phyloP scores from a whole-genome alignment of 108 stramenopile species.

The Skeletonema costatum region DNA sequence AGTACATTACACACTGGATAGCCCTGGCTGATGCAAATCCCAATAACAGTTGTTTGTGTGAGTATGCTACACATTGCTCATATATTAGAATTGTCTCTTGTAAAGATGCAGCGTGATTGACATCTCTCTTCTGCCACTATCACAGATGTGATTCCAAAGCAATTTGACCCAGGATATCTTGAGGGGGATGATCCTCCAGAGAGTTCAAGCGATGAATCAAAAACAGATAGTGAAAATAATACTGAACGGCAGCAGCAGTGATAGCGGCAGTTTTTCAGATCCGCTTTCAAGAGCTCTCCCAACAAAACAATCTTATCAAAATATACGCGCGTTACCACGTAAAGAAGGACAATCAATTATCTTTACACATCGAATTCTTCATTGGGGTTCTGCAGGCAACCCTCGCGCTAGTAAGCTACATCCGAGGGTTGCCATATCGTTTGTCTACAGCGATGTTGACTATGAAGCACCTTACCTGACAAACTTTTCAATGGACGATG shows the following conservation, averaged over 20 bases:
- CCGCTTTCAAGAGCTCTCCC: constrained; percentile 63
- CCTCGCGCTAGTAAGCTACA: constrained; percentile 8
- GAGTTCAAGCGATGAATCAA: not conserved
- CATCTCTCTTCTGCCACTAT: not conserved
- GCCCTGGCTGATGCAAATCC: constrained; percentile 69
- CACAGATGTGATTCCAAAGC: constrained; percentile 63
- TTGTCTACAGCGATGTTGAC: constrained; percentile 66
- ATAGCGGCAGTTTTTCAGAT: constrained; percentile 21
- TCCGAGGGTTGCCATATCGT: constrained; percentile 75
- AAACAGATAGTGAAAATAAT: not conserved
- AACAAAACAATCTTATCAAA: constrained; percentile 71
- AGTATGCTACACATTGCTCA: not conserved
- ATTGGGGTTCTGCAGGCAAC: constrained; percentile 75
- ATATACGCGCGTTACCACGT: constrained; percentile 70
- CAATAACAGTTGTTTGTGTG: constrained; percentile 65
- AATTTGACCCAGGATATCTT: constrained; percentile 71
- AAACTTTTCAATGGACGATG: constrained; percentile 9
- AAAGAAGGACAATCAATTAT: constrained; percentile 60
- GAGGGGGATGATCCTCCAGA: constrained; percentile 47
- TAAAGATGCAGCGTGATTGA: not conserved
- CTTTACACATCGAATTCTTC: constrained; percentile 76
- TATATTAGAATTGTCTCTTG: not conserved
- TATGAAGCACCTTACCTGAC: constrained; percentile 64
- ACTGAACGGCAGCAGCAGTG: not conserved
- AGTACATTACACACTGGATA: constrained; percentile 79